phyloP scores from a whole-genome alignment of 2,329 filamentous ascomycete species.

The Penicillium occitanis region DNA sequence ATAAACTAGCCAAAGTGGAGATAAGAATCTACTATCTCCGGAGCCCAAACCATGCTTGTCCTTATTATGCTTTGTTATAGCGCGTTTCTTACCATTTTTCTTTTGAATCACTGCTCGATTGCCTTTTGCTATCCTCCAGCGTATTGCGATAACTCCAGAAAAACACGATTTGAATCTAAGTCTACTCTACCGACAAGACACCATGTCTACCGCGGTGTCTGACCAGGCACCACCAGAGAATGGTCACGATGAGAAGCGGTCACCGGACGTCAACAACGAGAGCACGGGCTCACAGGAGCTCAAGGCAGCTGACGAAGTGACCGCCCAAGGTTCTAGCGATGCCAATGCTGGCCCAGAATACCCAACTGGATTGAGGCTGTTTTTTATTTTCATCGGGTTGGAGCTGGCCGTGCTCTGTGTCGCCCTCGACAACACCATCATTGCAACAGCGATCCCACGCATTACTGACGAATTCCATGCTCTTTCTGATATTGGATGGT shows the following conservation, averaged over 20 bases:
- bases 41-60: background rate
- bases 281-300: background rate
- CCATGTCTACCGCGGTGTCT: background rate
- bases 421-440: background rate
- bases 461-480: background rate
- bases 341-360: background rate
- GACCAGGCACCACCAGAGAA: background rate
- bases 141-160: background rate
- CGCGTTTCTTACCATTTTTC: background rate
- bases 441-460: background rate
- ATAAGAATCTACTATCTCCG: background rate
- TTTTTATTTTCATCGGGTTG: background rate
- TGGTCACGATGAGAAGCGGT: background rate
- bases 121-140: background rate
- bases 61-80: background rate
- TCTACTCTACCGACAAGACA: background rate
- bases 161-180: background rate
- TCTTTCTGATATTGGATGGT: conserved; percentile 29
- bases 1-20: background rate
- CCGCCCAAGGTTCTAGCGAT: background rate
- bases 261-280: background rate
- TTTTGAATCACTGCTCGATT: background rate
- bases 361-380: background rate
- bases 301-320: background rate
- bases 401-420: background rate